Conservation (phyloP, 2,329 filamentous ascomycete species). For the Colletotrichum tofieldiae region DNA sequence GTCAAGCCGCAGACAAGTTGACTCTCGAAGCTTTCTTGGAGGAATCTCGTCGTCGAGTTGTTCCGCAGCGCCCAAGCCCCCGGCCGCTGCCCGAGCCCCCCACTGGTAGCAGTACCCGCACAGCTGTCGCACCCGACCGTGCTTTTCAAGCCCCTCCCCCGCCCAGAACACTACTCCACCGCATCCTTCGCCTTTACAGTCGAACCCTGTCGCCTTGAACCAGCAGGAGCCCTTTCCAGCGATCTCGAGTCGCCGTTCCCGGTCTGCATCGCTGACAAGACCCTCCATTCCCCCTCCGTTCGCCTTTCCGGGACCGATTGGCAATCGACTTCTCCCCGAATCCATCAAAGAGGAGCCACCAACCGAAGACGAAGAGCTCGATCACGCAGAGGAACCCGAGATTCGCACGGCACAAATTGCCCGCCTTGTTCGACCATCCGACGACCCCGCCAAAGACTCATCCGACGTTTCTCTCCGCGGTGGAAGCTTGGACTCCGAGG, state of each 20-base stretch:
- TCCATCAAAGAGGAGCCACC: slow-evolving; percentile 19
- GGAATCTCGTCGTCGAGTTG: slow-evolving; percentile 6
- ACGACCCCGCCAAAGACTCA: slow-evolving; percentile 26
- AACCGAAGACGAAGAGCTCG: slow-evolving; percentile 18
- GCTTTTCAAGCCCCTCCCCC: slow-evolving; percentile 33
- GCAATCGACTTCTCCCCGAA: slow-evolving; percentile 10
- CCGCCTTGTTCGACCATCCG: slow-evolving; percentile 25
- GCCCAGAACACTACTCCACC: slow-evolving; percentile 34
- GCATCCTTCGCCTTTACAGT: slow-evolving; percentile 40
- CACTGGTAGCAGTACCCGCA: slow-evolving; percentile 16
- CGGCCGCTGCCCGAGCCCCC: slow-evolving; percentile 39
- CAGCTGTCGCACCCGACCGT: slow-evolving; percentile 24
- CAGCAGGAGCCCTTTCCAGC: slow-evolving; percentile 30
- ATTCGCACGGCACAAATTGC: slow-evolving; percentile 31
- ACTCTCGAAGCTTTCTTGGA: slow-evolving; percentile 14
- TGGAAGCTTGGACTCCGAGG: slow-evolving; percentile 23
- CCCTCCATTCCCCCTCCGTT: slow-evolving; percentile 8
- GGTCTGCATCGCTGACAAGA: slow-evolving; percentile 34
- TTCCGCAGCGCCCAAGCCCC: slow-evolving; percentile 5
- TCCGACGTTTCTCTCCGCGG: slow-evolving; percentile 26
- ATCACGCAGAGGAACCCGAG: slow-evolving; percentile 31
- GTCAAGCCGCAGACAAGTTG: slow-evolving; percentile 20
- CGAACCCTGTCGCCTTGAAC: slow-evolving; percentile 39
- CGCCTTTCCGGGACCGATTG: background rate
- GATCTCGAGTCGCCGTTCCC: slow-evolving; percentile 29